Conservation (phyloP, 345 rosid species). For the Linum tenue region DNA sequence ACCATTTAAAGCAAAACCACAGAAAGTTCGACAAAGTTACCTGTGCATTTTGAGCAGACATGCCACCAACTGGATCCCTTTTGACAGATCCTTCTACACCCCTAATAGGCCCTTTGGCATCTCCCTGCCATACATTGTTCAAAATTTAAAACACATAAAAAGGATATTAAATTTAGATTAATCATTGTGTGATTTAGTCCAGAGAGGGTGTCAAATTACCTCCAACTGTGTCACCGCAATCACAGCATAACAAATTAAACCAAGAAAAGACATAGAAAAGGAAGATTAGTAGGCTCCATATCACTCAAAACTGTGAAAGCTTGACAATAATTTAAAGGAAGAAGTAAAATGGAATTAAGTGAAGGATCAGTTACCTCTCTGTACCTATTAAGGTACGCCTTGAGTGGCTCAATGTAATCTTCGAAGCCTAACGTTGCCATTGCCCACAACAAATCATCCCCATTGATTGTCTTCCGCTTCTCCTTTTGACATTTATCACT, state of each 20-base stretch:
- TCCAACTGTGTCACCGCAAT: conserved; percentile 43
- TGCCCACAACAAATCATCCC: conserved; percentile 11
- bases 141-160: background rate
- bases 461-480: conserved; percentile 8
- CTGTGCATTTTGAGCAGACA: conserved; percentile 46
- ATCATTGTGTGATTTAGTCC: background rate
- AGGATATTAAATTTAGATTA: background rate
- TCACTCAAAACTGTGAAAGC: background rate
- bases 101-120: conserved; percentile 58
- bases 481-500: conserved; percentile 11
- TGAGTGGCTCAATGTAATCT: conserved; percentile 7
- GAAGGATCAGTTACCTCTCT: conserved; percentile 14
- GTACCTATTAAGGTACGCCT: conserved; percentile 9
- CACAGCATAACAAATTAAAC: conserved; percentile 6
- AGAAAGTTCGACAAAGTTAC: conserved; percentile 17
- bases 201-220: conserved; percentile 31
- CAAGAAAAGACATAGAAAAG: background rate
- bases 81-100: conserved; percentile 39
- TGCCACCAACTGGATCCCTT: conserved; percentile 43
- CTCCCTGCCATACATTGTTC: conserved; percentile 39
- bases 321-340: background rate
- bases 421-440: conserved; percentile 11
- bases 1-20: background rate
- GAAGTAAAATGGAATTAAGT: background rate
- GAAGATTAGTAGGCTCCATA: conserved; percentile 8